Evolutionary conservation across 2,329 filamentous ascomycete genomes (phyloP).

Genomic region (Pseudogymnoascus sp.): DNA sequence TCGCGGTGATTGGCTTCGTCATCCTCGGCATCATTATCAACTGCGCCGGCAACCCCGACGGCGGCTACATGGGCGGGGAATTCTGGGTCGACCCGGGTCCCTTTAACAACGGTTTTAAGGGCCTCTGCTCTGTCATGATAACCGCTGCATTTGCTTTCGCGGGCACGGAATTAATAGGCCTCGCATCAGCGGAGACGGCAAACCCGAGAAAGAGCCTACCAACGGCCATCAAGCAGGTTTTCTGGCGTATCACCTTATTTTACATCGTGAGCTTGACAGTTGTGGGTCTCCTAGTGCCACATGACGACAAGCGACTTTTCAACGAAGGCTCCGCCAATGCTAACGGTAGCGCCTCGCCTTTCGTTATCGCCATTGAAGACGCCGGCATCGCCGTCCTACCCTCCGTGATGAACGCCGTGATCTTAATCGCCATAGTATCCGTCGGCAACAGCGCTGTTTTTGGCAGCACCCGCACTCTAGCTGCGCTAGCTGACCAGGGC

Average conservation of each 20-base stretch:
- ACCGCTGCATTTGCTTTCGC: constrained; percentile 60
- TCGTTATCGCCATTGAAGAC: constrained; percentile 85
- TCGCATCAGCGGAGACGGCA: constrained; percentile 70
- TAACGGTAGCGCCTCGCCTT: constrained; percentile 62
- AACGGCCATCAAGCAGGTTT: constrained; percentile 85
- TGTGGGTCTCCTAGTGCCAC: constrained; percentile 76
- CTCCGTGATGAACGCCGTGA: constrained; percentile 91
- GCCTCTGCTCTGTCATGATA: constrained; percentile 47
- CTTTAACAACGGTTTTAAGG: constrained; percentile 46
- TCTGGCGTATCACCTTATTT: constrained; percentile 89
- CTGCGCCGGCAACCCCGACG: constrained; percentile 46
- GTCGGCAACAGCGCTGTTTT: constrained; percentile 91
- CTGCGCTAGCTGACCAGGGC: constrained; percentile 79
- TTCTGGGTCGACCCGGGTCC: constrained; percentile 15
- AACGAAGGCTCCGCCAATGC: constrained; percentile 31
- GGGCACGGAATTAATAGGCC: constrained; percentile 68
- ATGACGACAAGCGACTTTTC: constrained; percentile 59
- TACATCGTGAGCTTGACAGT: constrained; percentile 78
- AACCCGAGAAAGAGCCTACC: constrained; percentile 77
- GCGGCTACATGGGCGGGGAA: constrained; percentile 44
- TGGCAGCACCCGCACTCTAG: constrained; percentile 82
- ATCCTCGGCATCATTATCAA: constrained; percentile 54
- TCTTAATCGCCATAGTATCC: constrained; percentile 81
- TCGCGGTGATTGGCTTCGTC: constrained; percentile 62
- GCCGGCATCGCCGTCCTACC: constrained; percentile 76